Conservation (phyloP, 164 flowering plant species). For the Houttuynia cordata region DNA sequence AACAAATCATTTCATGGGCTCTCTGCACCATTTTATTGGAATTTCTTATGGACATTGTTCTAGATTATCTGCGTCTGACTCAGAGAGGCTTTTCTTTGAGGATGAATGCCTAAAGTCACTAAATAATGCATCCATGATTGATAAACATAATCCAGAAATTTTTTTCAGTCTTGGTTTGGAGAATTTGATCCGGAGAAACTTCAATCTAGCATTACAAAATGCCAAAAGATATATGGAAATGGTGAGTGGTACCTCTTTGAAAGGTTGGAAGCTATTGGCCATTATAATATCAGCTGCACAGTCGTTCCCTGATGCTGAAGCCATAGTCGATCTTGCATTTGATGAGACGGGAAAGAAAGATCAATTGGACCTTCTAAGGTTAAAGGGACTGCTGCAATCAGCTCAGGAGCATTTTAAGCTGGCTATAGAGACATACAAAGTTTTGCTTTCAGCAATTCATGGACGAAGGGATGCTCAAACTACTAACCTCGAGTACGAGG, state of each 20-base stretch:
- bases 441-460: slow-evolving; percentile 58
- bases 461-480: slow-evolving; percentile 31
- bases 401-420: slow-evolving; percentile 75
- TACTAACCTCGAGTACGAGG: slow-evolving; percentile 31
- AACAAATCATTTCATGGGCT: slow-evolving; percentile 36
- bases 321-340: slow-evolving; percentile 64
- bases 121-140: slow-evolving; percentile 28
- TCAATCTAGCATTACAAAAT: slow-evolving; percentile 50
- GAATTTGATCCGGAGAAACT: slow-evolving; percentile 72
- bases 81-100: slow-evolving; percentile 38
- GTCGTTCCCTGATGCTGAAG: slow-evolving; percentile 67
- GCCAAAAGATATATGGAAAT: slow-evolving; percentile 34
- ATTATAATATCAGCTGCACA: slow-evolving; percentile 68
- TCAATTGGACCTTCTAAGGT: slow-evolving; percentile 51
- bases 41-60: slow-evolving; percentile 74
- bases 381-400: slow-evolving; percentile 71
- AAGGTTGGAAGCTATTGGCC: slow-evolving; percentile 72
- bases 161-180: slow-evolving; percentile 50
- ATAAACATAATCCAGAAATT: slow-evolving; percentile 48
- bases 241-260: slow-evolving; percentile 44
- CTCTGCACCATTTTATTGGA: slow-evolving; percentile 62
- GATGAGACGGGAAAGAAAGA: slow-evolving; percentile 60
- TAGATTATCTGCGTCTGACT: slow-evolving; percentile 43
- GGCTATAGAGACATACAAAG: slow-evolving; percentile 70
- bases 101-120: slow-evolving; percentile 45